These are phyloP conservation scores for Rhizopogon vulgaris DNA, from an alignment of 768 basidiomycete species.

Conservation along the genomic window DNA sequence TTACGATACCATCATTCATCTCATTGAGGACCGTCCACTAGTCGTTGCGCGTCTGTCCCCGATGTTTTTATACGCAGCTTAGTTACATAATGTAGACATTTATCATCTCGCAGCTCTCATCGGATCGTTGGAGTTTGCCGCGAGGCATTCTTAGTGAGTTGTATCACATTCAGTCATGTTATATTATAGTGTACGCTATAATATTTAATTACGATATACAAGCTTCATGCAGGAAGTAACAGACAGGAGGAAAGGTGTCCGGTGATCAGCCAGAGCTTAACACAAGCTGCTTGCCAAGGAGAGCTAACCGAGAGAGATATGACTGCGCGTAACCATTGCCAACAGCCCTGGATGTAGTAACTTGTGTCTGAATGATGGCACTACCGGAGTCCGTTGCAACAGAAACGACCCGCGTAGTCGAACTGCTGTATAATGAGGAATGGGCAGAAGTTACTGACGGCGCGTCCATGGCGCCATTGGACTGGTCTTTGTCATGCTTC, in stretches of 20 bases:
- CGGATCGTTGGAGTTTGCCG: no score
- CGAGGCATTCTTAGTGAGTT: no score
- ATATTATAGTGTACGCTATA: no score
- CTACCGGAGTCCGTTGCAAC: constrained; percentile 11
- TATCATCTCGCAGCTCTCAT: constrained; percentile 26
- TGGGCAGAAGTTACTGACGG: not conserved
- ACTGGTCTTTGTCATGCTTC: constrained; percentile 8
- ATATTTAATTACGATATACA: no score
- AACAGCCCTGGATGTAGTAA: constrained; percentile 6
- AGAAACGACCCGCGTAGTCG: constrained; percentile 12
- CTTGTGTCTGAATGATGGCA: constrained; percentile 14
- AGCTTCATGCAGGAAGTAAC: no score
- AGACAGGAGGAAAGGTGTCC: no score
- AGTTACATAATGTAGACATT: no score
- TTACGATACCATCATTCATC: no score
- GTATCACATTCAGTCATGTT: no score
- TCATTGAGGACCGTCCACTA: constrained; percentile 46
- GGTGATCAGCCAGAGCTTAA: not conserved
- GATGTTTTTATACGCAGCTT: no score
- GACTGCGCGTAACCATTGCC: constrained; percentile 6
- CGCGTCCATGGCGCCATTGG: constrained; percentile 6
- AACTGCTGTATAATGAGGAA: constrained; percentile 11
- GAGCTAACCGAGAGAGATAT: constrained; percentile 18
- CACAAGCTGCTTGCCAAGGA: constrained; percentile 14
- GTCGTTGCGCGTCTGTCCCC: constrained; percentile 46